Evolutionary conservation across 352 stramenopile species (phyloP).

Genomic region (Phytophthora quininea): DNA sequence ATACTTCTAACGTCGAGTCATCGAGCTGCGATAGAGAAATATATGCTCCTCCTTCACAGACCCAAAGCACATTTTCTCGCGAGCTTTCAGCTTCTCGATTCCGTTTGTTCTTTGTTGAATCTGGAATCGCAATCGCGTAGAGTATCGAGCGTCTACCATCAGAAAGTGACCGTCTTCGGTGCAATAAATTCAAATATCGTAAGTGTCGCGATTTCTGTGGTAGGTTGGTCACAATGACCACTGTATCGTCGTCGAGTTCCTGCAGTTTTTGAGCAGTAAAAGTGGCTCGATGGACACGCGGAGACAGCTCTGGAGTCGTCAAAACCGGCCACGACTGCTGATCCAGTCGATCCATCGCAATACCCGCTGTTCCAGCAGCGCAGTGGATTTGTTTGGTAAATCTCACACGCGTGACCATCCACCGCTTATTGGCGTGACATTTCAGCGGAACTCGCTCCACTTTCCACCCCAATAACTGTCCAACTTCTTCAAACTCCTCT

Average conservation of each 20-base stretch:
- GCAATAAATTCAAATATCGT: slow-evolving; percentile 36
- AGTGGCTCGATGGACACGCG: slow-evolving; percentile 24
- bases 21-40: slow-evolving; percentile 36
- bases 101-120: slow-evolving; percentile 27
- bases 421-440: slow-evolving; percentile 7
- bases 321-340: slow-evolving; percentile 29
- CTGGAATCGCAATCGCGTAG: slow-evolving; percentile 33
- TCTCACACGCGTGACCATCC: slow-evolving; percentile 28
- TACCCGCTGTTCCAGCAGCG: slow-evolving; percentile 7
- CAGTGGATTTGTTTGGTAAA: slow-evolving; percentile 38
- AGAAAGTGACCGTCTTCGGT: slow-evolving; percentile 13
- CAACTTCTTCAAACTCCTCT: slow-evolving; percentile 12
- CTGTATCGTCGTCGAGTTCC: slow-evolving; percentile 29
- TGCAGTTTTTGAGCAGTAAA: slow-evolving; percentile 29
- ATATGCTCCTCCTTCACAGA: slow-evolving; percentile 32
- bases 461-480: slow-evolving; percentile 30
- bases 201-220: slow-evolving; percentile 15
- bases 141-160: slow-evolving; percentile 18
- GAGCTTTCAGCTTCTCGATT: slow-evolving; percentile 27
- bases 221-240: slow-evolving; percentile 27
- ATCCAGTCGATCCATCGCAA: slow-evolving; percentile 23
- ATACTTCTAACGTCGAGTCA: slow-evolving; percentile 25
- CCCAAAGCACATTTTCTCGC: slow-evolving; percentile 22
- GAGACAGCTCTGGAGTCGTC: slow-evolving; percentile 23
- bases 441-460: slow-evolving; percentile 26